Base-by-base conservation (phyloP, 371 early-diverging fungal genomes). In the Basidiobolus meristosporus region DNA sequence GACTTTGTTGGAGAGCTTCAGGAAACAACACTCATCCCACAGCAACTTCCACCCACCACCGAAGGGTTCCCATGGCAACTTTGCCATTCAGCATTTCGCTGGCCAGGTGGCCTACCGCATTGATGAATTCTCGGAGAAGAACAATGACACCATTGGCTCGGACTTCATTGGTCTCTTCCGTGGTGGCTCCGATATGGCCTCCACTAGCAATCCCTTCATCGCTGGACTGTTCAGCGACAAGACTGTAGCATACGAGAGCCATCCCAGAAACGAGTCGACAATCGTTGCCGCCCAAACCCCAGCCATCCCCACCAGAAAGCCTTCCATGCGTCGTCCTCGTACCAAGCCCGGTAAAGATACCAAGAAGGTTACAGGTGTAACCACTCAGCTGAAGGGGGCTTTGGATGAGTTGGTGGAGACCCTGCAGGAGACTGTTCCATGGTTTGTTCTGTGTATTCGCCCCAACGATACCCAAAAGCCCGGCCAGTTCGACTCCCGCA, bases 101-200 rank as follows among this genome's bases (percentile, higher is more conserved):
- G 70, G 73, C 12, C 63, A 65, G 7, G 82, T 76, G 5, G 66
- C 55, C 21, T 88, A 88, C 44, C 65, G 71, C 3, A 61, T 70
- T 17, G 68, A 63, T 37, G 60, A 62, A 12, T 82, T 84, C 48
- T 47, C 77, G 22, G 80, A 76, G 48, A 67, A 68, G 47, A 81
- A 85, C 44, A 53, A 64, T 37, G 84, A 84, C 41, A 65, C 64
- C 17, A 53, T 87, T 4, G 72, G 75, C 39, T 70, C 78, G 2
- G 90, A 89, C 53, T 84, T 85, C 60, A 76, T 86, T 39, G 70
- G 70, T n/a, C 48, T 87, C 34, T 65, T 89, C 57, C 67, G 80
- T 31, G 72, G 56, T 14, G 57, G 67, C 10, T 54, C 56, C 12
- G 56, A 45, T 21, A 35, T 45, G 41, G 50, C 50, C 14, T 55